These are phyloP conservation scores for Chlamydomonas sp. DNA, from an alignment of 139 green algal genomes.

Conservation along the genomic window DNA sequence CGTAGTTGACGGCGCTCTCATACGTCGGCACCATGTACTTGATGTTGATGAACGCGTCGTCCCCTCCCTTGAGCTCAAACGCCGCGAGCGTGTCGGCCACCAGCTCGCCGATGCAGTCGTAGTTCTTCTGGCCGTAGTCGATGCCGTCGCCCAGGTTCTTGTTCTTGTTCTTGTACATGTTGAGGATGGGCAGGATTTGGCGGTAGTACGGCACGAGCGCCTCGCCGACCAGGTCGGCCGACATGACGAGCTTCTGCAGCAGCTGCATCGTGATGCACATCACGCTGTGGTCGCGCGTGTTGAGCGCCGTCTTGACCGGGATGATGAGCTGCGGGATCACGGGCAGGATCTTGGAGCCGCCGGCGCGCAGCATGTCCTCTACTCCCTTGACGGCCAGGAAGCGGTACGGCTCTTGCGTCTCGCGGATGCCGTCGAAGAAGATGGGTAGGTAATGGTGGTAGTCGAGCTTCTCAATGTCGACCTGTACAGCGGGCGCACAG, in stretches of 20 bases:
- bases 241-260: conserved; percentile 65
- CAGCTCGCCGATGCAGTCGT: conserved; percentile 69
- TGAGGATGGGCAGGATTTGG: conserved; percentile 79
- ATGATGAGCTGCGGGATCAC: conserved; percentile 87
- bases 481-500: conserved; percentile 16
- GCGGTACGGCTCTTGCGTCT: conserved; percentile 78
- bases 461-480: conserved; percentile 71
- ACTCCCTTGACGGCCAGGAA: conserved; percentile 77
- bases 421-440: conserved; percentile 82
- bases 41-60: conserved; percentile 89
- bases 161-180: conserved; percentile 76
- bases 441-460: conserved; percentile 87
- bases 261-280: conserved; percentile 77
- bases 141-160: conserved; percentile 76
- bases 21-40: conserved; percentile 81
- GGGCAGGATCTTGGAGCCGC: conserved; percentile 64
- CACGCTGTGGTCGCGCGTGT: conserved; percentile 59
- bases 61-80: conserved; percentile 71
- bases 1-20: conserved; percentile 63
- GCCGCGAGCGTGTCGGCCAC: conserved; percentile 66
- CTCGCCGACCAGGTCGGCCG: conserved; percentile 62
- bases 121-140: conserved; percentile 72
- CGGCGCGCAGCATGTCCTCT: conserved; percentile 70
- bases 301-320: conserved; percentile 78
- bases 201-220: conserved; percentile 84